These are phyloP conservation scores for Biscogniauxia marginata DNA, from an alignment of 2,329 filamentous ascomycete genomes.

Conservation along the genomic window DNA sequence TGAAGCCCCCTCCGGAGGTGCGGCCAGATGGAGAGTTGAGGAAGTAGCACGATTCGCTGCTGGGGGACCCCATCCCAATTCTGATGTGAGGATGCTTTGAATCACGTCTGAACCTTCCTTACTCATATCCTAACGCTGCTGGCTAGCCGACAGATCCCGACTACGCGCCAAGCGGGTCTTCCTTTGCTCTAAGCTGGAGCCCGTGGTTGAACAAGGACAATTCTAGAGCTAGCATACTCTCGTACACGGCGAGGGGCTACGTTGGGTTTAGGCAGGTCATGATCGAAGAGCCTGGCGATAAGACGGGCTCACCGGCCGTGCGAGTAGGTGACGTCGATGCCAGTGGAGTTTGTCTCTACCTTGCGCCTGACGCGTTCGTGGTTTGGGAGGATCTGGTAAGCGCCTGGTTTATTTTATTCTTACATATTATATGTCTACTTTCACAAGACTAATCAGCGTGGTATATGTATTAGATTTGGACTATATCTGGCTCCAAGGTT, in stretches of 20 bases:
- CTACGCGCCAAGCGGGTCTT: conserved; percentile 46
- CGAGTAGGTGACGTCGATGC: conserved; percentile 41
- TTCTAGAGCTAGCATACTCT: conserved; percentile 43
- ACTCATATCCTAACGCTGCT: conserved; percentile 2
- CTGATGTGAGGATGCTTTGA: conserved; percentile 29
- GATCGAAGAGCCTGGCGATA: conserved; percentile 36
- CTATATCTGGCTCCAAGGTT: conserved; percentile 35
- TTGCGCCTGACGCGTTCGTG: conserved; percentile 53
- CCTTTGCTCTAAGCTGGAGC: conserved; percentile 54
- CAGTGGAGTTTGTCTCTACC: conserved; percentile 48
- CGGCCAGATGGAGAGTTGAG: conserved; percentile 40
- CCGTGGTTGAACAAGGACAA: conserved; percentile 45
- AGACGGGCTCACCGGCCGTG: conserved; percentile 37
- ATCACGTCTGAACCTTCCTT: background rate
- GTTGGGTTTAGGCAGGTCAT: conserved; percentile 55
- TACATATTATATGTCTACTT: background rate
- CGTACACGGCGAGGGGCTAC: conserved; percentile 51
- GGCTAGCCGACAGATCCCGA: conserved; percentile 43
- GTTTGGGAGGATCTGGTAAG: conserved; percentile 54
- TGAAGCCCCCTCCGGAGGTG: conserved; percentile 15
- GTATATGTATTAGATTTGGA: conserved; percentile 39
- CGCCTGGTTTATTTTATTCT: background rate
- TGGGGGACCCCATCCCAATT: conserved; percentile 42
- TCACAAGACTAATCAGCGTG: background rate
- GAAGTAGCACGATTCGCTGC: conserved; percentile 51